Conservation (phyloP, 495 filamentous ascomycete genomes). For the Wilcoxina mikolae region DNA sequence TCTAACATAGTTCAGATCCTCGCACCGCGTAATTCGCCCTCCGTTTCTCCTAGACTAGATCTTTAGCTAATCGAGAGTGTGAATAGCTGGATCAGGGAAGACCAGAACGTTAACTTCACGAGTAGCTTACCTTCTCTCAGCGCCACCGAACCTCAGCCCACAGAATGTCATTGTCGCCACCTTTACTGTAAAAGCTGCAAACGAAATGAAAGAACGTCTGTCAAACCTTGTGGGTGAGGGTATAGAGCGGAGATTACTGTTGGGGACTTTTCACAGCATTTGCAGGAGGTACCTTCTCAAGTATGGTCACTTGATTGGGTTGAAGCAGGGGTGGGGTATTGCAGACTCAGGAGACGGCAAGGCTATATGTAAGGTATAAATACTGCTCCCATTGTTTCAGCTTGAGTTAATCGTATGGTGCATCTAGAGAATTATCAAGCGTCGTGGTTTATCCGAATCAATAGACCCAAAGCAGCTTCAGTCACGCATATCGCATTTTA, state of each 20-base stretch:
- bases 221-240: conserved; percentile 62
- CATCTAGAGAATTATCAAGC: conserved; percentile 67
- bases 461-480: conserved; percentile 56
- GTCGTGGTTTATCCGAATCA: conserved; percentile 26
- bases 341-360: conserved; percentile 73
- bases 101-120: conserved; percentile 92
- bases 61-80: conserved; percentile 12
- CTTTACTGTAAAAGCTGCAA: conserved; percentile 92
- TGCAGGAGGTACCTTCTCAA: conserved; percentile 68
- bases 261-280: conserved; percentile 96
- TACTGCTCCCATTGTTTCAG: not conserved
- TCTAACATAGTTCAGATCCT: conserved; percentile 77
- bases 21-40: conserved; percentile 37
- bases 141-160: conserved; percentile 53
- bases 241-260: conserved; percentile 58
- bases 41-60: not conserved
- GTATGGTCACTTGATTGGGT: conserved; percentile 75
- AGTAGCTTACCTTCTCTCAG: conserved; percentile 82
- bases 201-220: conserved; percentile 88
- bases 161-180: conserved; percentile 94
- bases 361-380: conserved; percentile 35
- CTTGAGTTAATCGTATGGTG: not conserved
- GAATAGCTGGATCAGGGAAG: conserved; percentile 54
- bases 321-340: conserved; percentile 77
- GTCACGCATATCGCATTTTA: conserved; percentile 69